A percentile compares a stretch with the other conserved stretches of the same genome.
phyloP scores from a whole-genome alignment of 257 asterid species.

The Pogostemon cablin region DNA sequence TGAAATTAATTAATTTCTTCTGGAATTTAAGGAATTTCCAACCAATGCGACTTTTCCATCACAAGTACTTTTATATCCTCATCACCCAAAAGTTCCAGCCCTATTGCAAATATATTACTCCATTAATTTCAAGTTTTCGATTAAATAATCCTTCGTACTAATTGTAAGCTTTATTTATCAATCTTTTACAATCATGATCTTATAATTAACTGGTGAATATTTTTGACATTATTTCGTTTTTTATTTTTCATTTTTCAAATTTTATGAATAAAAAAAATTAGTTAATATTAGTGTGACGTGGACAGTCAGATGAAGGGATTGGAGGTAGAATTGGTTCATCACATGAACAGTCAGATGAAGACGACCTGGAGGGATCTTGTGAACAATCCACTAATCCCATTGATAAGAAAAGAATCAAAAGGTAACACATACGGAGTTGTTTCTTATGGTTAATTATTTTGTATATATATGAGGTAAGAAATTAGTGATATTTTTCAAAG shows the following conservation, averaged over 20 bases:
- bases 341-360: slow-evolving; percentile 66
- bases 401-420: slow-evolving; percentile 52
- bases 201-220: not conserved
- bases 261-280: not conserved
- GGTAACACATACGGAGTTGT: slow-evolving; percentile 48
- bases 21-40: slow-evolving; percentile 46
- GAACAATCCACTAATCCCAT: slow-evolving; percentile 52
- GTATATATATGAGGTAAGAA: too few species aligned
- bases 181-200: not conserved
- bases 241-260: not conserved
- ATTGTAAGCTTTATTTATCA: too few species aligned
- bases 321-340: slow-evolving; percentile 64
- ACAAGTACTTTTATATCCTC: too few species aligned
- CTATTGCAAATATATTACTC: not conserved
- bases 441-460: too few species aligned
- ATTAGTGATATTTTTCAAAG: too few species aligned
- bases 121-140: not conserved
- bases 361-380: slow-evolving; percentile 60
- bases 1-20: not conserved
- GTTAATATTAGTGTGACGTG: not conserved
- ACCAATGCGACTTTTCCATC: slow-evolving; percentile 26
- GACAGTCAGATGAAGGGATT: slow-evolving; percentile 32
- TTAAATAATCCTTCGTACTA: too few species aligned
- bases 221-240: not conserved
- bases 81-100: too few species aligned